Base-by-base conservation (phyloP, 192 early-diverging fungal genomes). In the Linnemannia zychae region DNA sequence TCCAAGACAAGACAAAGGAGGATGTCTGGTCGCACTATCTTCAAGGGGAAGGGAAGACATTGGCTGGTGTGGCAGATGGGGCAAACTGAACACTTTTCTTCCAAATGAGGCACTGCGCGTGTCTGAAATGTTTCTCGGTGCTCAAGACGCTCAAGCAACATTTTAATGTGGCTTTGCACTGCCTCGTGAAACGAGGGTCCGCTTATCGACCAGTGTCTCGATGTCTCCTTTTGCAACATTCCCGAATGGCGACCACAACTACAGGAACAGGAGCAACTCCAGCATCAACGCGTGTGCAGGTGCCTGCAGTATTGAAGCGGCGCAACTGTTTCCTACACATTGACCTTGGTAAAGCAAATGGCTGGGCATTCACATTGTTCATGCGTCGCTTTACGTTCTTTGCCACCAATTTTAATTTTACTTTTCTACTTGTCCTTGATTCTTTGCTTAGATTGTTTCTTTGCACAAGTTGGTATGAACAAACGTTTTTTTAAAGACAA, bases 401-500 rank as follows among this genome's bases (percentile, higher is more conserved):
- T 82, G 81, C 81, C 84, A 77, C 75, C 80, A 80, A 78, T 73
- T 87, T 78, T 81, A 76, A 38, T 46, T 60, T 24, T 40, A 40
- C 7, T 15, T 33, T 9, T 18, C 36, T 28, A 67, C n/a, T 34
- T 16, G 1, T 81, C 34, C 24, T 57, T 28, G 60, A 20, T n/a
- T 44, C 37, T 44, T 2, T 67, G 0, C 31, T 37, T 53, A 92
- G 94, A 95, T 76, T 95, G 94, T 73, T 95, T 94, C 86, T 95
- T 92, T 86, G 92, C 92, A 69, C 94, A 95, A 91, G 94, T 95
- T 67, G 94, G 94, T 93, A 92, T 11, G 53, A 7, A 60, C 53
- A 9, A 60, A 28, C n/a, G 53, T 9, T 6, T 9, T 9, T 44
- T 44, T n/a, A n/a, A n/a, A n/a, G n/a, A n/a, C n/a, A n/a, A n/a